phyloP scores from a whole-genome alignment of 306 rosid species.

The Fragaria nilgerrensis region DNA sequence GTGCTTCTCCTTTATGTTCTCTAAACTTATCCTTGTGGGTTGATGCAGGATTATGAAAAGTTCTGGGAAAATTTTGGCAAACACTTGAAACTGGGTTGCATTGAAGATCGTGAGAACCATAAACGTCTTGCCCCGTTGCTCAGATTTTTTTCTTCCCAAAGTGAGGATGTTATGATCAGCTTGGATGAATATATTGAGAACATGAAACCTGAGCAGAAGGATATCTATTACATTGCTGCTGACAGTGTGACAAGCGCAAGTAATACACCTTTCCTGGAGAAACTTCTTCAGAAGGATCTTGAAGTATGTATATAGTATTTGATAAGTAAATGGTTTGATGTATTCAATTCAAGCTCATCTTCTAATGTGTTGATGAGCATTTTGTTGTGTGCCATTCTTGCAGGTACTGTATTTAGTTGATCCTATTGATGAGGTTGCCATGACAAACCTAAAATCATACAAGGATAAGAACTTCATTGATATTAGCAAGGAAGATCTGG shows the following conservation, averaged over 20 bases:
- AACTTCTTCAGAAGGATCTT: slow-evolving; percentile 66
- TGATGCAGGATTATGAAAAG: slow-evolving; percentile 81
- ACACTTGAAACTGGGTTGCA: slow-evolving; percentile 89
- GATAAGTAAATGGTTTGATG: background rate
- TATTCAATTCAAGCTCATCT: background rate
- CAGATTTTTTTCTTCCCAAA: slow-evolving; percentile 89
- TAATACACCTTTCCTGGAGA: slow-evolving; percentile 94
- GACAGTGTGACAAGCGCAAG: slow-evolving; percentile 94
- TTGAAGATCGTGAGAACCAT: slow-evolving; percentile 97
- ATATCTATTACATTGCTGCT: slow-evolving; percentile 81
- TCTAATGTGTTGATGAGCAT: slow-evolving; percentile 5
- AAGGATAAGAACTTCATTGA: slow-evolving; percentile 92
- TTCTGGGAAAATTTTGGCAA: slow-evolving; percentile 97
- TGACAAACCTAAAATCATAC: slow-evolving; percentile 87
- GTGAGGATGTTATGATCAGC: slow-evolving; percentile 77
- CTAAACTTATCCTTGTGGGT: slow-evolving; percentile 15
- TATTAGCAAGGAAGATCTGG: slow-evolving; percentile 97
- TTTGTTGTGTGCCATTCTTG: slow-evolving; percentile 25
- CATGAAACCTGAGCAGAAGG: slow-evolving; percentile 97
- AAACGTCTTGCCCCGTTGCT: slow-evolving; percentile 95
- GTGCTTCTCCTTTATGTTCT: background rate
- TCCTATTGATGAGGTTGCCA: slow-evolving; percentile 92
- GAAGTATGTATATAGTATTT: slow-evolving; percentile 47
- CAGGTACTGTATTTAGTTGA: slow-evolving; percentile 91
- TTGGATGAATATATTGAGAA: slow-evolving; percentile 94